Conservation (phyloP, 805 yeast genomes). For the Saturnispora saitoi region DNA sequence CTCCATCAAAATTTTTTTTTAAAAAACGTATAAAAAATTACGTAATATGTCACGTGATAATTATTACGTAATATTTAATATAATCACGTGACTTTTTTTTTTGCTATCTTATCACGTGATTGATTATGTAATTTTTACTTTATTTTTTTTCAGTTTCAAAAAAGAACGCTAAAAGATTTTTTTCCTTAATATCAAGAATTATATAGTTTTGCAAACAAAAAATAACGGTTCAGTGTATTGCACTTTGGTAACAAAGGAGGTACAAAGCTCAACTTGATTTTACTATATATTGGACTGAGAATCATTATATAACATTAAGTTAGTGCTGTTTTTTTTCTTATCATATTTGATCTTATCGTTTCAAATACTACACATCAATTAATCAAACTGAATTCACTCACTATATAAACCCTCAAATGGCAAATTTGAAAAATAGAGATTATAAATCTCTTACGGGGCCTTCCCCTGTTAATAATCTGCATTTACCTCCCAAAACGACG, state of each 20-base stretch:
- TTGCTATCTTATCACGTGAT: not conserved
- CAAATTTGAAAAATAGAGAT: not conserved
- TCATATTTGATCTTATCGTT: not conserved
- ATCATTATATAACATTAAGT: no score
- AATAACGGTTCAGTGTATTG: no score
- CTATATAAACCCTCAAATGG: no score
- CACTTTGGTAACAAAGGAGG: no score
- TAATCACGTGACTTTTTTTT: no score
- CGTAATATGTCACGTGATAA: not conserved
- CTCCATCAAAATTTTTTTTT: not conserved
- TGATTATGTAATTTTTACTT: not conserved
- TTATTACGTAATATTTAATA: not conserved
- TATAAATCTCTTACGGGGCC: not conserved
- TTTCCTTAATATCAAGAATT: not conserved
- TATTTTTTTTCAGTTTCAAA: not conserved
- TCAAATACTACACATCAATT: no score
- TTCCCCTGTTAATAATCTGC: not conserved
- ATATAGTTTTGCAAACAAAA: no score
- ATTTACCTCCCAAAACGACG: not conserved
- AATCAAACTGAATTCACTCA: no score
- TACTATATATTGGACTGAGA: no score
- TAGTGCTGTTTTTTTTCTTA: no score
- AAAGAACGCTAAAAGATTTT: not conserved
- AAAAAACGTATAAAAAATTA: not conserved
- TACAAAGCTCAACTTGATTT: no score